Conservation (phyloP, 2,329 filamentous ascomycete species). For the Penicillium sp. region DNA sequence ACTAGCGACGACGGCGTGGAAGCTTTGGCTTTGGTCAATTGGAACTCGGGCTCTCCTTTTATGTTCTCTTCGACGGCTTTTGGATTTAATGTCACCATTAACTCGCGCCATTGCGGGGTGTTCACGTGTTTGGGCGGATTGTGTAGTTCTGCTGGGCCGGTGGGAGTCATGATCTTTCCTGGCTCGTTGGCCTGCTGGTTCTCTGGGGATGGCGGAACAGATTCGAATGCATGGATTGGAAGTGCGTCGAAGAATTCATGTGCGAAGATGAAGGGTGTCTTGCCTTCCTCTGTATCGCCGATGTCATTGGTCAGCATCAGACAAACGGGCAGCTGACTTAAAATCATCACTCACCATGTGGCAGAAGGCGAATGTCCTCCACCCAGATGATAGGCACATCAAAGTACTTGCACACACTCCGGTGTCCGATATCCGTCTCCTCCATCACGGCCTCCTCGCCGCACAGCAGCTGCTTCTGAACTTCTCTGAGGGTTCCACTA, state of each 20-base stretch:
- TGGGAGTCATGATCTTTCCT: conserved; percentile 50
- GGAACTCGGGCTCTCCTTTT: conserved; percentile 71
- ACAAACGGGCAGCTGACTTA: not conserved
- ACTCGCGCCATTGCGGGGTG: conserved; percentile 72
- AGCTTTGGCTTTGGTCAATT: conserved; percentile 72
- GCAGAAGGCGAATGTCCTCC: conserved; percentile 81
- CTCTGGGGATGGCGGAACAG: conserved; percentile 55
- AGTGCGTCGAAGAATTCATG: conserved; percentile 99
- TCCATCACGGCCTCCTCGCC: conserved; percentile 65
- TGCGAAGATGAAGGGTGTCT: conserved; percentile 87
- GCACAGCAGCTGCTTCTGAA: conserved; percentile 80
- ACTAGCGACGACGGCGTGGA: conserved; percentile 80
- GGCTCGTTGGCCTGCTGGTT: conserved; percentile 34
- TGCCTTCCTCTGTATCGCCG: conserved; percentile 54
- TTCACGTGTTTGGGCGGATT: conserved; percentile 40
- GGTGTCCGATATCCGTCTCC: conserved; percentile 70
- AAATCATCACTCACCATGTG: conserved; percentile 54
- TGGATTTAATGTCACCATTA: conserved; percentile 70
- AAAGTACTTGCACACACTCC: conserved; percentile 72
- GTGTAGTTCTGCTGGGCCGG: conserved; percentile 48
- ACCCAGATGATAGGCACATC: conserved; percentile 80
- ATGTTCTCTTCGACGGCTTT: conserved; percentile 52
- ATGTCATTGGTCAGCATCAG: not conserved
- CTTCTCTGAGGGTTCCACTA: conserved; percentile 71
- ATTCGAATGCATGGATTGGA: conserved; percentile 92